Percentiles rank a stretch among this genome's conserved stretches.
phyloP scores from a whole-genome alignment of 169 alveolate species.

The Plasmodium fragile region DNA sequence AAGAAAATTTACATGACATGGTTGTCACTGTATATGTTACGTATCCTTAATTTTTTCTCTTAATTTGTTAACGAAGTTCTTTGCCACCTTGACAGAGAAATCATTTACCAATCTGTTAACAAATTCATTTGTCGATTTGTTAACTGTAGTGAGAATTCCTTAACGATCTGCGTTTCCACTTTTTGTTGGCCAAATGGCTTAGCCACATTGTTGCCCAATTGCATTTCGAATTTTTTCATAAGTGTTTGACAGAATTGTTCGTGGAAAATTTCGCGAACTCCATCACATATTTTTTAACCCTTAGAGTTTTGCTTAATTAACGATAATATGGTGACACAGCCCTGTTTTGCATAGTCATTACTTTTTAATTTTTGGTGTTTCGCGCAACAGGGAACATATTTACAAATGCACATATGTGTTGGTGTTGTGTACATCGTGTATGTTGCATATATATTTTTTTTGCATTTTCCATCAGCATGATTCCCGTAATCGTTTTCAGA shows the following conservation, averaged over 20 bases:
- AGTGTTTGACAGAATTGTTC: background rate
- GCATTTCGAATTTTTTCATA: background rate
- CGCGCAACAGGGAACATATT: background rate
- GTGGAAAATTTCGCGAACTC: background rate
- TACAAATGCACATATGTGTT: background rate
- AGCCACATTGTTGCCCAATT: background rate
- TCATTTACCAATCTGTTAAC: background rate
- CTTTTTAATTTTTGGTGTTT: background rate
- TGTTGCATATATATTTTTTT: background rate
- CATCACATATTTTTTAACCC: background rate
- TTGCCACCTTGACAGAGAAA: background rate
- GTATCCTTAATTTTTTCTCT: background rate
- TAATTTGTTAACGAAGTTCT: background rate
- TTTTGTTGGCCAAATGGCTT: background rate
- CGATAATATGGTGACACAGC: background rate
- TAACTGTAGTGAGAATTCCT: background rate
- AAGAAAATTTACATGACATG: conserved; percentile 8
- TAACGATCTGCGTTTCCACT: background rate
- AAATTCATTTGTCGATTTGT: background rate
- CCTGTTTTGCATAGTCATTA: background rate
- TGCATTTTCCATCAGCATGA: background rate
- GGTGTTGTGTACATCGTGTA: background rate
- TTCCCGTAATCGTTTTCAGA: background rate
- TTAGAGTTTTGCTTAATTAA: background rate
- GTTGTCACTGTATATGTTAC: conserved; percentile 10